phyloP scores from a whole-genome alignment of 176 grass and related monocot genomes.

The Rhynchospora breviuscula region DNA sequence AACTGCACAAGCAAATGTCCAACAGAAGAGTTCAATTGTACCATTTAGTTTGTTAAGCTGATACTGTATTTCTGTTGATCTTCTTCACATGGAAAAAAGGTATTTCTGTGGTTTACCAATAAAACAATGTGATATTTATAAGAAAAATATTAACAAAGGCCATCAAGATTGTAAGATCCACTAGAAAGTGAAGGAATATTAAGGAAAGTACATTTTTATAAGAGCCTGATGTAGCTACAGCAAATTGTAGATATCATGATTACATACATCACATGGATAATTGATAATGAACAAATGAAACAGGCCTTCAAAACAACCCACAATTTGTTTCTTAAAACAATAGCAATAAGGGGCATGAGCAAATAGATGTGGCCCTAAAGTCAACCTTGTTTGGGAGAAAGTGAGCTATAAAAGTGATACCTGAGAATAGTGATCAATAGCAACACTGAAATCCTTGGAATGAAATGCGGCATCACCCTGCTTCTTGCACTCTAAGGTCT shows the following conservation, averaged over 20 bases:
- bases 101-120: background rate
- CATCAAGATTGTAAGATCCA: no score
- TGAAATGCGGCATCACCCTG: constrained; percentile 50
- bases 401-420: constrained; percentile 18
- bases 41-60: background rate
- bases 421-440: constrained; percentile 56
- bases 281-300: constrained; percentile 5
- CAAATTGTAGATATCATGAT: background rate
- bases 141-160: no score
- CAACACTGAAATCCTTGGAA: constrained; percentile 56
- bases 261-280: background rate
- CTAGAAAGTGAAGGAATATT: no score
- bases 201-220: no score
- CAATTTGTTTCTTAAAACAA: background rate
- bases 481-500: constrained; percentile 55
- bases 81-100: background rate
- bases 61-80: background rate
- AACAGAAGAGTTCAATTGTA: background rate
- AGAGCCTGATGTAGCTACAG: background rate
- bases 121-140: background rate
- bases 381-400: background rate
- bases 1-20: constrained; percentile 31
- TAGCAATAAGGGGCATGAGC: background rate
- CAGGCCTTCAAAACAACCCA: background rate
- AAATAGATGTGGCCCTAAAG: background rate